Evolutionary conservation across 768 basidiomycete species (phyloP), one percentile per base, ranked within the genome.

Genomic region (Tulasnella calospora): DNA sequence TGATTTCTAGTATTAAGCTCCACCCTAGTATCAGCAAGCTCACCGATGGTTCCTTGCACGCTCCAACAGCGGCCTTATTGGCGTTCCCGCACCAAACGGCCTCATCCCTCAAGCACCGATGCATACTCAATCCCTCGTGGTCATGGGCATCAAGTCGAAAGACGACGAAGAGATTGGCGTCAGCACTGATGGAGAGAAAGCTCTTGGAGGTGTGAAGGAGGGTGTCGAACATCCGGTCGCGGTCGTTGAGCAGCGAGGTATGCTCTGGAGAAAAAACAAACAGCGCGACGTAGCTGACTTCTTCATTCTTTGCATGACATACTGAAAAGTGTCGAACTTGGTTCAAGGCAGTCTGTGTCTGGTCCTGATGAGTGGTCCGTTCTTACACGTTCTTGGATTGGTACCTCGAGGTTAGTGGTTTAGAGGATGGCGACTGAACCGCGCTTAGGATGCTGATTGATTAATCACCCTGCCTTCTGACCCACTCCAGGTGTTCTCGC

Each of bases 191-290:
- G 51, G 21, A 83, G 76, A 79, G 57, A 55, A 55, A n/a, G 79
- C 67, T 15, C 10, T 73, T 12, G 57, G 46, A 44, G 77, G 73
- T n/a, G 79, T 76, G 23, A 21, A 41, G 35, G 55, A 47, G 38
- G 79, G 51, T 8, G 33, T 38, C 67, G 90, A 92, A 82, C 86
- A 90, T 0, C 91, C 92, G 1, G 80, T 93, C 10, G 89, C 89
- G 0, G 93, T 98, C 1, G 93, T 98, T 5, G 96, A 98, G 83
- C 96, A 98, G 84, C 88, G 96, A n/a, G 71, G 71, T 46, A 41
- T 33, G 36, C 17, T 5, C 17, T 17, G 12, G 46, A 15, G 17
- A 47, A 17, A 2, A 47, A n/a, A 23, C 23, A n/a, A 23, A 23
- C n/a, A 51, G 51, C 21, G 51, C 13, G 23, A n/a, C 23, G 4